Evolutionary conservation across 768 basidiomycete genomes (phyloP).

Genomic region (Boletus coccyginus): DNA sequence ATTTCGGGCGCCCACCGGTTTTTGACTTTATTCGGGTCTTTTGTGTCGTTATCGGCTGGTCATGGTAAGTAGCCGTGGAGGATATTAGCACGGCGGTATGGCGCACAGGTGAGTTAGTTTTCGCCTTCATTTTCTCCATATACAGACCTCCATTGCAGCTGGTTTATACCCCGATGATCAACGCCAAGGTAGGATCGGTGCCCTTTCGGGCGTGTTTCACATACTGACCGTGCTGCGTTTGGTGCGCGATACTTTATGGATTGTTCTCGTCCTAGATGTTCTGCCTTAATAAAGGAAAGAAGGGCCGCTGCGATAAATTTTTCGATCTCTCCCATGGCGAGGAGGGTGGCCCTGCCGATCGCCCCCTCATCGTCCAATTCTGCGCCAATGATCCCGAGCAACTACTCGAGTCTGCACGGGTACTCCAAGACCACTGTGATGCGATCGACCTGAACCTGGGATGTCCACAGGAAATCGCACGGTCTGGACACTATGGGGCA

Average conservation of each 20-base stretch:
- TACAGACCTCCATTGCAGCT: constrained; percentile 45
- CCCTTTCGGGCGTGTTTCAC: neutral
- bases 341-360: constrained; percentile 74
- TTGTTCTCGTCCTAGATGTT: constrained; percentile 51
- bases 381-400: constrained; percentile 86
- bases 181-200: constrained; percentile 62
- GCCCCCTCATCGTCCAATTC: constrained; percentile 90
- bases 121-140: neutral
- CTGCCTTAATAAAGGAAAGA: constrained; percentile 34
- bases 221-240: neutral
- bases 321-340: constrained; percentile 74
- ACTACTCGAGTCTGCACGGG: constrained; percentile 73
- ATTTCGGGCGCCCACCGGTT: neutral
- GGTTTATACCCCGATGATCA: constrained; percentile 98
- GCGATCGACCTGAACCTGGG: constrained; percentile 94
- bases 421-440: constrained; percentile 79
- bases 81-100: constrained; percentile 75
- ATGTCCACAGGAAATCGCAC: constrained; percentile 95
- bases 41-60: neutral
- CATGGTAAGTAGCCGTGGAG: constrained; percentile 76
- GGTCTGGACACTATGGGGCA: constrained; percentile 80
- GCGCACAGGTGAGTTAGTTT: constrained; percentile 57
- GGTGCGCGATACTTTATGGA: neutral
- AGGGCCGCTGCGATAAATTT: constrained; percentile 53
- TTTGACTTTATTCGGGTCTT: neutral